Conservation (phyloP, 495 filamentous ascomycete genomes). For the Antarctomyces pellizariae region DNA sequence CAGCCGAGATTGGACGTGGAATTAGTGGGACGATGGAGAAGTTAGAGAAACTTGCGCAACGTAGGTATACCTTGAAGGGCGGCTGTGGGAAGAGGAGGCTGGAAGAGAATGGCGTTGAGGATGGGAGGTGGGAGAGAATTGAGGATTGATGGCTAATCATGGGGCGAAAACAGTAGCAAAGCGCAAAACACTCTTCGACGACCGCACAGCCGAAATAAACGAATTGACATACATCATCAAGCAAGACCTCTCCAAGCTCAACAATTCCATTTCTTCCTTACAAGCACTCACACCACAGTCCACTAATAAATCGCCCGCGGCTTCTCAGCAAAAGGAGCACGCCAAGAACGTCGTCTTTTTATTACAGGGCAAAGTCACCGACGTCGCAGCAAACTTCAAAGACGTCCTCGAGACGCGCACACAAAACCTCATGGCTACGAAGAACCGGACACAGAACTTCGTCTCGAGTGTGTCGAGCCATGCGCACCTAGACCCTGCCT, state of each 20-base stretch:
- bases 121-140: too few relatives aligned
- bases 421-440: conserved; percentile 92
- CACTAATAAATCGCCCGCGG: conserved; percentile 47
- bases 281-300: conserved; percentile 40
- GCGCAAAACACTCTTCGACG: conserved; percentile 91
- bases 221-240: conserved; percentile 94
- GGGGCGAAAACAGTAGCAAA: conserved; percentile 68
- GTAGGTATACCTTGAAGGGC: conserved; percentile 23
- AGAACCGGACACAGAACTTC: conserved; percentile 84
- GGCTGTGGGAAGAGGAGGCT: background rate
- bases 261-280: conserved; percentile 60
- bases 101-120: too few relatives aligned
- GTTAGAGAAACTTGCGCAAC: conserved; percentile 70
- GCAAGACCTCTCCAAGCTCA: conserved; percentile 79
- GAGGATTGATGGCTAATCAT: too few relatives aligned
- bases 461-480: conserved; percentile 73
- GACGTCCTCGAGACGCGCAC: conserved; percentile 91
- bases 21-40: conserved; percentile 88
- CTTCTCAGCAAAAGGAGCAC: conserved; percentile 81
- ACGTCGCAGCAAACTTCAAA: conserved; percentile 87
- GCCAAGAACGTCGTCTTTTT: conserved; percentile 92
- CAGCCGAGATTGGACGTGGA: conserved; percentile 72
- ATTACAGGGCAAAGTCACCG: conserved; percentile 82
- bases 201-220: conserved; percentile 87
- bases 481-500: conserved; percentile 22